These are phyloP conservation scores for Pouteria campechiana DNA, from an alignment of 179 eudicot species.

Conservation along the genomic window DNA sequence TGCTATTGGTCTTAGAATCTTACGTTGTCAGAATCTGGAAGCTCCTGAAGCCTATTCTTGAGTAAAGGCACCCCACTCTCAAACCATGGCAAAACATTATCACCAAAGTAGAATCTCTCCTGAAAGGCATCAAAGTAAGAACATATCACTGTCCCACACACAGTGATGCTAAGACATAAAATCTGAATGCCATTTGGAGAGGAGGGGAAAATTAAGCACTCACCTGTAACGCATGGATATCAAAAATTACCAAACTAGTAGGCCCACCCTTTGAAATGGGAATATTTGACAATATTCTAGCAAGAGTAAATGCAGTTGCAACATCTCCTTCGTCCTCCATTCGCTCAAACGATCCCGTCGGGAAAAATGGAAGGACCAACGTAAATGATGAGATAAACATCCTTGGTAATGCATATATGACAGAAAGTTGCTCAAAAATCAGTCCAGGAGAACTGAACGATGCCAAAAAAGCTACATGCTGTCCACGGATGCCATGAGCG, in stretches of 20 bases:
- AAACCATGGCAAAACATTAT: conserved; percentile 89
- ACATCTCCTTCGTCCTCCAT: conserved; percentile 99
- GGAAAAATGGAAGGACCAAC: conserved; percentile 94
- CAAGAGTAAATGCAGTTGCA: conserved; percentile 95
- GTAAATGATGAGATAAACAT: conserved; percentile 89
- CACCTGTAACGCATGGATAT: conserved; percentile 99
- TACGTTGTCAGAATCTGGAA: conserved; percentile 96
- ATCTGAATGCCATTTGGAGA: not conserved
- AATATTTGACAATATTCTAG: conserved; percentile 77
- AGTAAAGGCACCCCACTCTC: conserved; percentile 97
- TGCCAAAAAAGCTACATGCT: conserved; percentile 94
- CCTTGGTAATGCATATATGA: conserved; percentile 89
- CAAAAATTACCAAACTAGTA: conserved; percentile 81
- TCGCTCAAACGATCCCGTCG: conserved; percentile 97
- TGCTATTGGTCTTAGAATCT: too few relatives aligned
- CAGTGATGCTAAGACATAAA: not conserved
- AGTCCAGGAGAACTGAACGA: conserved; percentile 92
- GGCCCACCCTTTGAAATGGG: conserved; percentile 95
- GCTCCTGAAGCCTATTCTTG: conserved; percentile 78
- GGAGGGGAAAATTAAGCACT: not conserved
- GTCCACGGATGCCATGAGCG: conserved; percentile 93
- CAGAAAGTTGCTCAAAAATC: conserved; percentile 92
- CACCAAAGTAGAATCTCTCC: conserved; percentile 99
- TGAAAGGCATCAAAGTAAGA: conserved; percentile 14
- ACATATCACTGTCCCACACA: not conserved